Percentiles rank a stretch among this genome's conserved stretches.
These are phyloP conservation scores for Gossypioides kirkii DNA, from an alignment of 345 rosid species.

Conservation along the genomic window DNA sequence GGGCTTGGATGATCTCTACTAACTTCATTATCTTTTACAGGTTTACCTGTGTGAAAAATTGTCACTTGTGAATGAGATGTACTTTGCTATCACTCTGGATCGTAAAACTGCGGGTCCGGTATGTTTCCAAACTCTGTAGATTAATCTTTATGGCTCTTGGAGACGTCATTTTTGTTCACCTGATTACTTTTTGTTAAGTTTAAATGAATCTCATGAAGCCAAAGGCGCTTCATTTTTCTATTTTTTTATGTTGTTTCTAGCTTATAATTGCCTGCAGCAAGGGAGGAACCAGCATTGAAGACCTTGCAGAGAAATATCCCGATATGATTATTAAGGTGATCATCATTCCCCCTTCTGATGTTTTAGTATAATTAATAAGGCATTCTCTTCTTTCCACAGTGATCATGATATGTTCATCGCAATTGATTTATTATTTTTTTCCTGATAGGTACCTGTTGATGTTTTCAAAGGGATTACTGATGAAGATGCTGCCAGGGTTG, in stretches of 20 bases:
- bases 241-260: constrained; percentile 34
- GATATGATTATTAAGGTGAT: constrained; percentile 93
- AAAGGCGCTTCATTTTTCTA: not conserved
- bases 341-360: not conserved
- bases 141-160: not conserved
- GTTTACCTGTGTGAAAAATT: constrained; percentile 91
- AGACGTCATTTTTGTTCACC: not conserved
- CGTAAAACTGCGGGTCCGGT: constrained; percentile 96
- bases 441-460: constrained; percentile 79
- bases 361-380: constrained; percentile 14
- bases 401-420: not conserved
- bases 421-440: constrained; percentile 25
- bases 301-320: constrained; percentile 96
- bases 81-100: constrained; percentile 94
- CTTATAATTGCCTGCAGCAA: constrained; percentile 89
- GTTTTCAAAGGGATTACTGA: constrained; percentile 91
- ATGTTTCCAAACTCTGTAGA: constrained; percentile 24
- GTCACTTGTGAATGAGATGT: constrained; percentile 96
- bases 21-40: constrained; percentile 37
- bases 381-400: constrained; percentile 8
- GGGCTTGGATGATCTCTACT: not conserved
- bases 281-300: constrained; percentile 99
- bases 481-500: constrained; percentile 95
- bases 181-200: not conserved
- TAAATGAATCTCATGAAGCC: not conserved